Evolutionary conservation across 495 filamentous ascomycete genomes (phyloP).

Genomic region (Penicillium lividum): DNA sequence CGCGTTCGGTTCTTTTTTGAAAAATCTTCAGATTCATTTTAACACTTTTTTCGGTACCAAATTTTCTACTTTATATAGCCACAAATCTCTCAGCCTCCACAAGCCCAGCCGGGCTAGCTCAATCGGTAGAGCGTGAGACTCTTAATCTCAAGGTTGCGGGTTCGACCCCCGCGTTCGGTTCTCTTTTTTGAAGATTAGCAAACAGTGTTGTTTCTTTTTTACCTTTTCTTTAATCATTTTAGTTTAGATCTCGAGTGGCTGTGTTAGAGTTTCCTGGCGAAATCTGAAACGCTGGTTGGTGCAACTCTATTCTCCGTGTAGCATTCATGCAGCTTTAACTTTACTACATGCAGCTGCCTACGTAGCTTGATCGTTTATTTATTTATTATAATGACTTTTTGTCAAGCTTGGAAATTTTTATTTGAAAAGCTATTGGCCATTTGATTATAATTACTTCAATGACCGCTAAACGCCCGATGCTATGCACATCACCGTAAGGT

Average conservation of each 20-base stretch:
- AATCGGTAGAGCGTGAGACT: slow-evolving; percentile 62
- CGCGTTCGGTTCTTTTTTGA: slow-evolving; percentile 49
- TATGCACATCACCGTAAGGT: slow-evolving; percentile 27
- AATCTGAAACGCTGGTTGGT: too few relatives aligned
- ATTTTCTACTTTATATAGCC: slow-evolving; percentile 5
- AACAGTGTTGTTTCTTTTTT: too few relatives aligned
- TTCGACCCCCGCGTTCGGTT: slow-evolving; percentile 61
- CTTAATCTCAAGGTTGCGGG: slow-evolving; percentile 63
- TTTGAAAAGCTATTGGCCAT: neutral
- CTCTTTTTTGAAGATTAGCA: slow-evolving; percentile 11
- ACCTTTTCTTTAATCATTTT: too few relatives aligned
- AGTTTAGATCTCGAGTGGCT: too few relatives aligned
- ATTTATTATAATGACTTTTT: neutral
- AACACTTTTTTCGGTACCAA: neutral
- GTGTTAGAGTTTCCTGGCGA: too few relatives aligned
- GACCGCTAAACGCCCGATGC: slow-evolving; percentile 29
- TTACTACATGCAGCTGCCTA: too few relatives aligned
- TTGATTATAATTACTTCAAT: slow-evolving; percentile 6
- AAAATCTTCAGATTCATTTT: neutral
- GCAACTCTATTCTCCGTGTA: too few relatives aligned
- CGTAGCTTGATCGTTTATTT: too few relatives aligned
- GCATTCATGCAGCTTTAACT: too few relatives aligned
- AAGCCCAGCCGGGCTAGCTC: slow-evolving; percentile 52
- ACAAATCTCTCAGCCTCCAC: slow-evolving; percentile 2
- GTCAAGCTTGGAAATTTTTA: neutral